Evolutionary conservation across 202 grass and related monocot species (phyloP), one percentile per base, ranked within the genome.

Genomic region (Schoenoplectus tabernaemontani): DNA sequence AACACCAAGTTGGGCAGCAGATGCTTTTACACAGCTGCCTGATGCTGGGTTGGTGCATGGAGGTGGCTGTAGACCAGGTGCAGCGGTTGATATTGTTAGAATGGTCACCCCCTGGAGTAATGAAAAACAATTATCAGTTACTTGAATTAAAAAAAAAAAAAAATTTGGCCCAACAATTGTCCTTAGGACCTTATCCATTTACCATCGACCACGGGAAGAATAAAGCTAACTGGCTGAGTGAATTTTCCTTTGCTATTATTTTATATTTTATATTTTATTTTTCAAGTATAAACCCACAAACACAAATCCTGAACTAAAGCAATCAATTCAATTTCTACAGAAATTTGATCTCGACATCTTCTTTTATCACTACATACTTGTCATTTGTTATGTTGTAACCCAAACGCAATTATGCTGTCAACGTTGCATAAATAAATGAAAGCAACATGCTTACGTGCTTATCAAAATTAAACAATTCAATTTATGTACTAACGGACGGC

Each of bases 61-160:
- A 19, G 84, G 57, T 61, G 91, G 91, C 15, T 79, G 72, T 78
- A 93, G 76, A 53, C 86, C 86, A 47, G 88, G 73, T 17, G 79
- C 84, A 3, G 91, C 88, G 0, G 91, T 93, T 51, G 91, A 93
- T 43, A 88, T 81, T 30, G 88, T 89, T 28, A 93, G 68, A 1
- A 93, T 68, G 32, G 88, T 50, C 79, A 90, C 77, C 15, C 91
- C 91, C 89, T 91, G 80, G 43, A 71, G 15, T 41, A 30, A 71
- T 51, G 3, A 58, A 33, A 56, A 48, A n/a, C 1, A 65, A 61
- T 34, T 19, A 41, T 65, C 23, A 57, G 13, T 3, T 58, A 37
- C 34, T 71, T 22, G 23, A 13, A 51, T 51, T 51, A 15, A 13
- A 77, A 77, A n/a, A 9, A 33, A 7, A 33, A 34, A 51, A 57